Conservation (phyloP, 2,329 filamentous ascomycete species). For the Polychaeton citri region DNA sequence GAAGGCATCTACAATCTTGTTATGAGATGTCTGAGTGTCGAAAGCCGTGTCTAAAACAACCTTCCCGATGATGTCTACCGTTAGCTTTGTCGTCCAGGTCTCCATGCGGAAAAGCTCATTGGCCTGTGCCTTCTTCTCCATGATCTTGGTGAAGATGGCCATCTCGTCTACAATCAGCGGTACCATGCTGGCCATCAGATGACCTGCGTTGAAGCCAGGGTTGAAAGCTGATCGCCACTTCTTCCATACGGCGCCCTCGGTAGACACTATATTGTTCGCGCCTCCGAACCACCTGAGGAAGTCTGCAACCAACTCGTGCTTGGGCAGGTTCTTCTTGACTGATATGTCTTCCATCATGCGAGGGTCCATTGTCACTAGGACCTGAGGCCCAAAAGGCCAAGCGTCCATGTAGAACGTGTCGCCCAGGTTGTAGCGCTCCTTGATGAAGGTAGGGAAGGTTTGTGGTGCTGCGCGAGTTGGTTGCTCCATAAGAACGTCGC, state of each 20-base stretch:
- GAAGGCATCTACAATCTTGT: constrained; percentile 25
- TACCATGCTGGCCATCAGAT: constrained; percentile 25
- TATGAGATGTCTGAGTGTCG: constrained; percentile 20
- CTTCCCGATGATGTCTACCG: constrained; percentile 30
- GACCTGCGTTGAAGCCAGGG: constrained; percentile 25
- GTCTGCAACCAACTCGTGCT: constrained; percentile 18
- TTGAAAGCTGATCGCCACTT: constrained; percentile 31
- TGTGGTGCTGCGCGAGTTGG: constrained; percentile 26
- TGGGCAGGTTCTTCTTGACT: constrained; percentile 19
- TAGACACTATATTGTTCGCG: constrained; percentile 22
- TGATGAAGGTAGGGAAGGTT: constrained; percentile 20
- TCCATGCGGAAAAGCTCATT: constrained; percentile 28
- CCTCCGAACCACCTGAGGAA: constrained; percentile 25
- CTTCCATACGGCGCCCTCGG: constrained; percentile 29
- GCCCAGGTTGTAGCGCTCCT: constrained; percentile 23
- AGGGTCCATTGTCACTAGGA: constrained; percentile 25
- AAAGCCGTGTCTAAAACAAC: constrained; percentile 26
- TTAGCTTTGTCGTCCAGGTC: constrained; percentile 25
- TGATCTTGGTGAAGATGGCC: constrained; percentile 19
- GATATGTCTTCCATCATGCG: constrained; percentile 27
- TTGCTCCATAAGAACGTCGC: constrained; percentile 19
- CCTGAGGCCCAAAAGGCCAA: constrained; percentile 26
- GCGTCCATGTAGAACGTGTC: constrained; percentile 32
- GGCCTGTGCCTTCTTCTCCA: constrained; percentile 22
- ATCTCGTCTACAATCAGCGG: constrained; percentile 24